Percentiles rank a stretch among this genome's conserved stretches.
phyloP scores from a whole-genome alignment of 805 yeast species.

The Candida andamanensis region DNA sequence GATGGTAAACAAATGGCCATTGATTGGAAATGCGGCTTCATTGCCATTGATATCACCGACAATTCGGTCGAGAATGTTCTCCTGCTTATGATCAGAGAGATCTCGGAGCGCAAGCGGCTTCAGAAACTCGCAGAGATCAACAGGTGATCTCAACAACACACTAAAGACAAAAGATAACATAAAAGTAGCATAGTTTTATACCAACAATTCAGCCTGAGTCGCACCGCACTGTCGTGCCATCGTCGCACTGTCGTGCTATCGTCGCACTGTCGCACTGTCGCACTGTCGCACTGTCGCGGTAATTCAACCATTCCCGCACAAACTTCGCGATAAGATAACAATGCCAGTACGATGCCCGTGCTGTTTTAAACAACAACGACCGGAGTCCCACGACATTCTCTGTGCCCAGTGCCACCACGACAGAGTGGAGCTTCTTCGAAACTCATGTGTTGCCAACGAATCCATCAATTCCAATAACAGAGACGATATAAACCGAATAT shows the following conservation, averaged over 20 bases:
- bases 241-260: too few species aligned
- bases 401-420: constrained; percentile 20
- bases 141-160: too few species aligned
- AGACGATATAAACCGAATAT: constrained; percentile 22
- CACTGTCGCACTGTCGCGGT: too few species aligned
- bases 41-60: constrained; percentile 50
- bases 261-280: too few species aligned
- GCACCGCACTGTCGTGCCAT: too few species aligned
- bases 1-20: constrained; percentile 54
- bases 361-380: constrained; percentile 13
- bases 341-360: constrained; percentile 15
- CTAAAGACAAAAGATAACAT: too few species aligned
- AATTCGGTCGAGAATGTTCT: constrained; percentile 53
- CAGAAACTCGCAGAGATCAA: background rate
- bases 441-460: constrained; percentile 24
- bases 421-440: constrained; percentile 17
- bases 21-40: constrained; percentile 62
- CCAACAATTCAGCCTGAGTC: too few species aligned
- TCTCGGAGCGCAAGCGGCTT: constrained; percentile 38
- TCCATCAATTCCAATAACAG: constrained; percentile 15
- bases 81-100: constrained; percentile 54
- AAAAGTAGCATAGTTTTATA: too few species aligned
- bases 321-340: too few species aligned
- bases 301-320: too few species aligned
- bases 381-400: constrained; percentile 12